Base-by-base conservation (phyloP, 2,329 filamentous ascomycete genomes). In the Chalara sp. region DNA sequence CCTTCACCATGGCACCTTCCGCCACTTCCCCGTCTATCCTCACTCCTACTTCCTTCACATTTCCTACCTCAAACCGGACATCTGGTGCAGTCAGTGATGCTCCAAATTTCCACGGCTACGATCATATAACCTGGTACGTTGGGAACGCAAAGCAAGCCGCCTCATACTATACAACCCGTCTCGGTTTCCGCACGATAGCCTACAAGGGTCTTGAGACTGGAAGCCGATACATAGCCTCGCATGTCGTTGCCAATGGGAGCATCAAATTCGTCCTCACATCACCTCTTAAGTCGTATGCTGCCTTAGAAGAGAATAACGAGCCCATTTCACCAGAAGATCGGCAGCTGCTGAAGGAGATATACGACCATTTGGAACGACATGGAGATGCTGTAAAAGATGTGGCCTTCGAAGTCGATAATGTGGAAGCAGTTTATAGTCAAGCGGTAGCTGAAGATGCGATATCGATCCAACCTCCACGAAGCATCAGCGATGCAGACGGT, bases 71-170 rank as follows among this genome's bases (percentile, higher is more conserved):
- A n/a, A 47, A 37, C 33, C 35, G 29, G 11, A 47, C 33, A 21
- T 31, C 45, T 28, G 31, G 53, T 41, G 49, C 48, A 3, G 39
- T 54, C 31, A 50, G 57, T 32, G 44, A 57, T 13, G 58, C 60
- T n/a, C 54, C 60, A 0, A 59, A 53, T 11, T 59, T 59, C 59
- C 63, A 70, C 54, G 90, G 89, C 65, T 96, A 96, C 68, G 89
- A 96, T 71, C 88, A 96, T 70, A 81, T 96, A 51, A 91, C 89
- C 60, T 96, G 91, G 91, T 96, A 89, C 74, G 92, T 96, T 32
- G 90, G 91, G 66, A 97, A 97, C 67, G 91, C 92, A 61, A 96
- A 96, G 72, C 91, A 96, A 74, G 89, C 90, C 3, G 91, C 91
- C 39, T 80, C 86, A 11, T 96, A 89, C 73, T 96, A 96, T 72